These are phyloP conservation scores for Irpex sp. DNA, from an alignment of 1,284 basidiomycete species.

Conservation along the genomic window DNA sequence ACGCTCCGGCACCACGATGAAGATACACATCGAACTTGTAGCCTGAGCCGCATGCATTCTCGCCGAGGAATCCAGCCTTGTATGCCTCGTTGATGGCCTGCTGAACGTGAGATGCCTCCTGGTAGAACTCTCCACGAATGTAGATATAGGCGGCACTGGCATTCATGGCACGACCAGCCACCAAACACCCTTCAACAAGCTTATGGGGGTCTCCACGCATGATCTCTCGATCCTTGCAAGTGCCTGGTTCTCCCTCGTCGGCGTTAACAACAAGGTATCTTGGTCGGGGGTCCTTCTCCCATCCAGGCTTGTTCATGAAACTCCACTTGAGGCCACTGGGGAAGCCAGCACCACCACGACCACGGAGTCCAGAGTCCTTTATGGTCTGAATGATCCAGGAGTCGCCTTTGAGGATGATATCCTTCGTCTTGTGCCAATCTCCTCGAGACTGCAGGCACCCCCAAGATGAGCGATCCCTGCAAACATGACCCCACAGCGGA, in stretches of 20 bases:
- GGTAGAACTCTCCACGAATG: conserved; percentile 97
- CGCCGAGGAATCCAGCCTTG: conserved; percentile 91
- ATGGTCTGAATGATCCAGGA: conserved; percentile 97
- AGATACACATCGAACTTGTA: conserved; percentile 97
- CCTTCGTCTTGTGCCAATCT: conserved; percentile 98
- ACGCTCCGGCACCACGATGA: conserved; percentile 97
- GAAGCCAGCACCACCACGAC: conserved; percentile 97
- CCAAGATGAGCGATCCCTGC: neutral
- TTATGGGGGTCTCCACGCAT: conserved; percentile 98
- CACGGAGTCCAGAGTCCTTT: conserved; percentile 96
- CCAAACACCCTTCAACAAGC: conserved; percentile 96
- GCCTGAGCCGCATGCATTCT: conserved; percentile 92
- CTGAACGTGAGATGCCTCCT: conserved; percentile 94
- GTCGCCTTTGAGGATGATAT: conserved; percentile 95
- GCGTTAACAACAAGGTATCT: conserved; percentile 98
- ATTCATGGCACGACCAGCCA: conserved; percentile 98
- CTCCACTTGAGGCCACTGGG: conserved; percentile 98
- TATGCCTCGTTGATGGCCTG: conserved; percentile 97
- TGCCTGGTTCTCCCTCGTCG: conserved; percentile 98
- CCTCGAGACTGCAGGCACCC: conserved; percentile 75
- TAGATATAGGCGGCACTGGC: conserved; percentile 99
- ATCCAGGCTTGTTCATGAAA: conserved; percentile 99
- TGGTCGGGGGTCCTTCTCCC: conserved; percentile 95
- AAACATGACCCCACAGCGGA: neutral
- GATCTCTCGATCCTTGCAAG: conserved; percentile 99